These are phyloP conservation scores for Hibiscus tridactylites DNA, from an alignment of 345 rosid species.

Conservation along the genomic window DNA sequence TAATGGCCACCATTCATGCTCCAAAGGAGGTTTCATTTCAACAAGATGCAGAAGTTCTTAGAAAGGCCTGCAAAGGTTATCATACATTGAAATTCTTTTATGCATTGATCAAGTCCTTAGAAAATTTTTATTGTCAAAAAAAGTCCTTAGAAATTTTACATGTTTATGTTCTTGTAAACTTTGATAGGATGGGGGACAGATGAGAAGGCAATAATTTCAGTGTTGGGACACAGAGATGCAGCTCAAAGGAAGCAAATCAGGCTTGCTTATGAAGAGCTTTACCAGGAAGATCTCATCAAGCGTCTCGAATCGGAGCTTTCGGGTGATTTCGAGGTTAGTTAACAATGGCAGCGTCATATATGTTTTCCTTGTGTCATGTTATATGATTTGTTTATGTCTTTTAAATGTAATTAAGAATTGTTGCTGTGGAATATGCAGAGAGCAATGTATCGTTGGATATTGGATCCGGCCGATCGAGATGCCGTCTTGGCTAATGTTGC, in stretches of 20 bases:
- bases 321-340: slow-evolving; percentile 42
- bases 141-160: too few species aligned
- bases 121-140: too few species aligned
- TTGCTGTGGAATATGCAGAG: slow-evolving; percentile 17
- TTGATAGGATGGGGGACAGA: slow-evolving; percentile 7
- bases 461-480: slow-evolving; percentile 55
- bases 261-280: slow-evolving; percentile 6
- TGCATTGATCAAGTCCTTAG: background rate
- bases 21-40: slow-evolving; percentile 25
- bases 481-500: slow-evolving; percentile 53
- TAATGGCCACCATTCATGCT: slow-evolving; percentile 32
- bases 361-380: background rate
- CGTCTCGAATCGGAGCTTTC: slow-evolving; percentile 41
- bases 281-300: slow-evolving; percentile 22
- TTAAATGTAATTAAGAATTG: background rate
- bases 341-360: background rate
- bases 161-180: background rate
- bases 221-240: slow-evolving; percentile 7
- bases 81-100: background rate
- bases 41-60: slow-evolving; percentile 38
- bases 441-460: slow-evolving; percentile 51
- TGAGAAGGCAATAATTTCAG: slow-evolving; percentile 6
- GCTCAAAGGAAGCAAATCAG: slow-evolving; percentile 11
- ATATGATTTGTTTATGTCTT: background rate
- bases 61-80: slow-evolving; percentile 35